phyloP scores from a whole-genome alignment of 2,329 filamentous ascomycete species.

The Neoscytalidium dimidiatum region DNA sequence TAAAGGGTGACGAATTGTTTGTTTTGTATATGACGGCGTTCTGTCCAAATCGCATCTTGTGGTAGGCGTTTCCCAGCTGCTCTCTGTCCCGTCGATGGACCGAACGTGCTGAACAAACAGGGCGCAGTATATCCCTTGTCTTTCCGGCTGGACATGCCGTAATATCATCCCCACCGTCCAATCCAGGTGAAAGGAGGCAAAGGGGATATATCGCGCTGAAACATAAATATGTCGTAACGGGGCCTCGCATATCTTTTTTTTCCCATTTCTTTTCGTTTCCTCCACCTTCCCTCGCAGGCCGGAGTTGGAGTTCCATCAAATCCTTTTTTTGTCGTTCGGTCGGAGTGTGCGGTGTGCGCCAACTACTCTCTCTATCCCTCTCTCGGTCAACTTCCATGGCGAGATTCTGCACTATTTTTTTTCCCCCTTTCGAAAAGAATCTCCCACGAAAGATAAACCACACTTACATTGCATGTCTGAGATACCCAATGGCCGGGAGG shows the following conservation, averaged over 20 bases:
- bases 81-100: background rate
- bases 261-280: background rate
- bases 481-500: slow-evolving; percentile 12
- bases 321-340: background rate
- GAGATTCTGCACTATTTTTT: background rate
- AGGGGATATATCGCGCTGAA: background rate
- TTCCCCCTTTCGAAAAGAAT: background rate
- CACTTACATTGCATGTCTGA: slow-evolving; percentile 8
- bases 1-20: background rate
- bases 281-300: background rate
- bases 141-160: background rate
- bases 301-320: background rate
- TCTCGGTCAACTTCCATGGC: background rate
- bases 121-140: background rate
- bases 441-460: background rate
- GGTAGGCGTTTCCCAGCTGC: background rate
- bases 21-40: background rate
- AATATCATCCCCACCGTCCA: background rate
- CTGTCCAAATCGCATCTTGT: background rate
- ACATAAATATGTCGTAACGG: background rate
- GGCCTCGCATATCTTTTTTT: background rate
- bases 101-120: background rate
- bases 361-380: background rate
- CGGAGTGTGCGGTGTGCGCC: background rate
- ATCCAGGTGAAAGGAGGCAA: background rate